Conservation (phyloP, 228 moss, liverwort and hornwort species). For the Sphagnum fallax region DNA sequence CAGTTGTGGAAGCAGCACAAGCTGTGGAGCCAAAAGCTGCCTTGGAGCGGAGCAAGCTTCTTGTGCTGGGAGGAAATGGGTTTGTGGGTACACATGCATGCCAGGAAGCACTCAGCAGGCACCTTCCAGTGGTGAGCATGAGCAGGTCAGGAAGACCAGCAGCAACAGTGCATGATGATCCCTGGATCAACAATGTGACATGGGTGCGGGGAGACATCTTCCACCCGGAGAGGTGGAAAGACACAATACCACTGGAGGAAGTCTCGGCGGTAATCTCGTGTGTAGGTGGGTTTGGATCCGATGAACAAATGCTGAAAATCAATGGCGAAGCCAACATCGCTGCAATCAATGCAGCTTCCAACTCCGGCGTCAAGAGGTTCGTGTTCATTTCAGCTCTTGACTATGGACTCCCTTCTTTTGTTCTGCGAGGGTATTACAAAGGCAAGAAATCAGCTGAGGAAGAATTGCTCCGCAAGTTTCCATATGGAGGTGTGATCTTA, state of each 20-base stretch:
- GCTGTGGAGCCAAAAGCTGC: constrained; percentile 45
- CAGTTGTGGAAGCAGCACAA: constrained; percentile 19
- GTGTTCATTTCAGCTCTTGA: constrained; percentile 78
- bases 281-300: constrained; percentile 86
- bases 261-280: constrained; percentile 80
- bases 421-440: constrained; percentile 79
- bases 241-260: constrained; percentile 21
- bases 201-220: constrained; percentile 79
- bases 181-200: constrained; percentile 52
- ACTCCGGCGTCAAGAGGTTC: constrained; percentile 76
- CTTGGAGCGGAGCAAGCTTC: constrained; percentile 35
- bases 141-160: constrained; percentile 76
- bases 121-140: constrained; percentile 60
- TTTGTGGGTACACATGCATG: constrained; percentile 78
- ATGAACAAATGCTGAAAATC: constrained; percentile 66
- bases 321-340: constrained; percentile 78
- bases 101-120: constrained; percentile 60
- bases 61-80: constrained; percentile 86
- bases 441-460: constrained; percentile 87
- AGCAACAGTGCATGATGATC: constrained; percentile 9
- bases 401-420: constrained; percentile 62
- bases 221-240: constrained; percentile 49
- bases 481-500: constrained; percentile 71
- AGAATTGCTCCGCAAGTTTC: constrained; percentile 60
- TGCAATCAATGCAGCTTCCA: constrained; percentile 54